Conservation (phyloP, 768 basidiomycete genomes). For the Trametes elegans region DNA sequence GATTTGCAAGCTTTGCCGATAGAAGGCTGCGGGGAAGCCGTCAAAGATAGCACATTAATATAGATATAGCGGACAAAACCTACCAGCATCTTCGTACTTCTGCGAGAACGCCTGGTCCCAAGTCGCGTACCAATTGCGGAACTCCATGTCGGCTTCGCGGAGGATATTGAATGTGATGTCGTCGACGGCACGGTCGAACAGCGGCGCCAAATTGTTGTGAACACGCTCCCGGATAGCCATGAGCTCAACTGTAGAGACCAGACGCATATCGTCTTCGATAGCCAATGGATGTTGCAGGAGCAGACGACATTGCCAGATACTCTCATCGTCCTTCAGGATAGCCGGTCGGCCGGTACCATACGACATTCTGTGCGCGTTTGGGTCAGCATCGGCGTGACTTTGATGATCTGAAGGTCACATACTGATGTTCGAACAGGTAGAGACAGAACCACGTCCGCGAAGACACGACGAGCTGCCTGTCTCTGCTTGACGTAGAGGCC, state of each 20-base stretch:
- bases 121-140: conserved; percentile 75
- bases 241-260: conserved; percentile 92
- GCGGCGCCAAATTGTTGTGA: conserved; percentile 78
- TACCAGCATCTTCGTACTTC: conserved; percentile 81
- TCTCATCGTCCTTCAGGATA: conserved; percentile 89
- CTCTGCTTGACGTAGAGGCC: conserved; percentile 52
- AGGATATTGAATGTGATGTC: conserved; percentile 72
- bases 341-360: conserved; percentile 94
- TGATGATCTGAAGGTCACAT: conserved; percentile 32
- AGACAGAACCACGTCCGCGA: conserved; percentile 92
- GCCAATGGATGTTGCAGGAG: conserved; percentile 84
- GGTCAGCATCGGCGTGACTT: conserved; percentile 15
- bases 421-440: conserved; percentile 95
- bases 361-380: conserved; percentile 60
- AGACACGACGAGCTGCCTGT: conserved; percentile 77
- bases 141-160: conserved; percentile 71
- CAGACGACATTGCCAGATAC: conserved; percentile 76
- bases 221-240: conserved; percentile 87
- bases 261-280: conserved; percentile 91
- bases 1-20: conserved; percentile 83
- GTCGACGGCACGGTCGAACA: conserved; percentile 67
- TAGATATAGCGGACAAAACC: conserved; percentile 22
- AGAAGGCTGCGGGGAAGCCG: conserved; percentile 56
- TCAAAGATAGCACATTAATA: conserved; percentile 1
- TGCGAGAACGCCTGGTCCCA: conserved; percentile 82